A percentile compares a stretch with the other conserved stretches of the same genome.
Conservation (phyloP, 2,329 filamentous ascomycete species). For the Herpotrichia juniperi region DNA sequence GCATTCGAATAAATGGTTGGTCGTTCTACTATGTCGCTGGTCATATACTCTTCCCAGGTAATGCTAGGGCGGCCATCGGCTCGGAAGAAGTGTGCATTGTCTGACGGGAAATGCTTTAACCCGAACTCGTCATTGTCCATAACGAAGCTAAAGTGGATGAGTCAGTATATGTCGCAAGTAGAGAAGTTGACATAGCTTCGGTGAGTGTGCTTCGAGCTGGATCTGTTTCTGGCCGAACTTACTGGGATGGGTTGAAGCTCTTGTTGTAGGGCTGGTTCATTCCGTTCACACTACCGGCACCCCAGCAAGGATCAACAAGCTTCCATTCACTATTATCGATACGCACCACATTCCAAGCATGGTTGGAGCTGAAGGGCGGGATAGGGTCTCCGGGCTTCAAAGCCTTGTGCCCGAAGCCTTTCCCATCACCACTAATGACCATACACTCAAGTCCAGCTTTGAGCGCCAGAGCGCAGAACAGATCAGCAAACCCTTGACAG, state of each 20-base stretch:
- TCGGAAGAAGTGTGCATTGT: conserved; percentile 74
- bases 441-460: conserved; percentile 80
- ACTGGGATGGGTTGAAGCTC: conserved; percentile 66
- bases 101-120: conserved; percentile 75
- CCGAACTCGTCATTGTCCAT: conserved; percentile 82
- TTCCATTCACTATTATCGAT: conserved; percentile 92
- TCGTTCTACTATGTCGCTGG: conserved; percentile 58
- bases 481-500: conserved; percentile 86
- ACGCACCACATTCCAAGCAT: conserved; percentile 92
- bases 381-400: conserved; percentile 68
- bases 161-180: not conserved
- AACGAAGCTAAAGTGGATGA: conserved; percentile 52
- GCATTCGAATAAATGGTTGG: conserved; percentile 55
- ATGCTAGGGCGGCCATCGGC: conserved; percentile 68
- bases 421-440: conserved; percentile 79
- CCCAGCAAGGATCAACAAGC: conserved; percentile 91
- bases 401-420: conserved; percentile 76
- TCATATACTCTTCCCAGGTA: conserved; percentile 82
- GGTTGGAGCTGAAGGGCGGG: conserved; percentile 68
- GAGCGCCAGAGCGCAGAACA: conserved; percentile 79
- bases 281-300: conserved; percentile 72
- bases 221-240: not conserved
- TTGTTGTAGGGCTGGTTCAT: conserved; percentile 66
- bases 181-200: too few relatives aligned
- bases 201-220: too few relatives aligned